phyloP scores from a whole-genome alignment of 2,329 filamentous ascomycete species.

The Paraconiothyrium brasiliense region DNA sequence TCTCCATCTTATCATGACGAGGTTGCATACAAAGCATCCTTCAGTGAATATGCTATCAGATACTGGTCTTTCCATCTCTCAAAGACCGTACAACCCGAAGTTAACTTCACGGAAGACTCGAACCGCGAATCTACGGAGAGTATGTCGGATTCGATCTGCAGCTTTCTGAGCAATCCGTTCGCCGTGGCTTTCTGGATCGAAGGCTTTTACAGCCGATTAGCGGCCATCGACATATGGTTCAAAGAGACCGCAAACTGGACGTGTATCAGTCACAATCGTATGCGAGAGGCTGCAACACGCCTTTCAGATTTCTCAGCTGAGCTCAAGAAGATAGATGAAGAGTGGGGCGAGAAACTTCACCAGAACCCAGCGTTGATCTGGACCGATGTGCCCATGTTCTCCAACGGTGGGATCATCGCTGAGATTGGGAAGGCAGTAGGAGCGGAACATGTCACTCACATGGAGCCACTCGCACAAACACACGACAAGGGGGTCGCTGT shows the following conservation, averaged over 20 bases:
- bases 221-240: neutral
- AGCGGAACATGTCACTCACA: neutral
- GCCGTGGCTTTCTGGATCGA: neutral
- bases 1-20: neutral
- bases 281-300: neutral
- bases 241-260: neutral
- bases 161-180: neutral
- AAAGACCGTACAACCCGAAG: too few species aligned
- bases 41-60: neutral
- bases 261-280: neutral
- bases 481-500: neutral
- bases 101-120: neutral
- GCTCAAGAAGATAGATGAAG: neutral
- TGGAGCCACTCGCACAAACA: neutral
- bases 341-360: neutral
- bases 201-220: neutral
- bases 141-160: neutral
- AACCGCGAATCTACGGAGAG: neutral
- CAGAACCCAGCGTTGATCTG: neutral
- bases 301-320: neutral
- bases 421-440: neutral
- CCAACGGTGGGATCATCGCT: neutral
- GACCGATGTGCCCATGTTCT: neutral
- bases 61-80: neutral
- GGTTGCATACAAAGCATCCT: neutral